phyloP scores from a whole-genome alignment of 2,329 filamentous ascomycete genomes.

The Albophoma yamanashiensis region DNA sequence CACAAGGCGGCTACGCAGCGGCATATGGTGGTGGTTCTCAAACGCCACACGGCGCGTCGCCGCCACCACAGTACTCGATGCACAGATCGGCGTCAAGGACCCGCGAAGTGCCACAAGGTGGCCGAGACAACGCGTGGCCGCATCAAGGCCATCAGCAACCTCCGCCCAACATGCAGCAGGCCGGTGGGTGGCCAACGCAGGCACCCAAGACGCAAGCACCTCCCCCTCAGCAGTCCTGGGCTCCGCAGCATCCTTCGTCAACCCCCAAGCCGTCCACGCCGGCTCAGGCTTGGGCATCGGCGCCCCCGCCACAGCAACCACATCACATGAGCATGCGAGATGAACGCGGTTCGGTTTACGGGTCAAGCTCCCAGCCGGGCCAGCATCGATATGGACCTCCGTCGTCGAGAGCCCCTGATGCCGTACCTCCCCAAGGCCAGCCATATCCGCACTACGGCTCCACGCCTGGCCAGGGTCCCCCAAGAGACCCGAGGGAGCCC shows the following conservation, averaged over 20 bases:
- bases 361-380: conserved; percentile 16
- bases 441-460: conserved; percentile 32
- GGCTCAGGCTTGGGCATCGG: conserved; percentile 19
- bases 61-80: conserved; percentile 43
- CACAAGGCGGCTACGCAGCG: conserved; percentile 32
- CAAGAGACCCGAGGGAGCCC: conserved; percentile 30
- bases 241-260: conserved; percentile 16
- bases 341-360: conserved; percentile 25
- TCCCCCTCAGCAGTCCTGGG: conserved; percentile 21
- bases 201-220: conserved; percentile 22
- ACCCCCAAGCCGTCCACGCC: conserved; percentile 23
- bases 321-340: conserved; percentile 26
- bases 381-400: conserved; percentile 28
- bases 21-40: conserved; percentile 26
- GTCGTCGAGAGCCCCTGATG: conserved; percentile 28
- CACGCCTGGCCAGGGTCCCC: conserved; percentile 28
- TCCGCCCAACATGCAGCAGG: conserved; percentile 8
- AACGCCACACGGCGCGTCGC: conserved; percentile 32
- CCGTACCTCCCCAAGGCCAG: conserved; percentile 25
- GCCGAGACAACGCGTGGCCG: conserved; percentile 26
- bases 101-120: conserved; percentile 29
- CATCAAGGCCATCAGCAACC: conserved; percentile 14
- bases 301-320: conserved; percentile 19
- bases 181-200: conserved; percentile 18
- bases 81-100: conserved; percentile 33